Base-by-base conservation (phyloP, 2,329 filamentous ascomycete genomes). In the Setomelanomma holmii region DNA sequence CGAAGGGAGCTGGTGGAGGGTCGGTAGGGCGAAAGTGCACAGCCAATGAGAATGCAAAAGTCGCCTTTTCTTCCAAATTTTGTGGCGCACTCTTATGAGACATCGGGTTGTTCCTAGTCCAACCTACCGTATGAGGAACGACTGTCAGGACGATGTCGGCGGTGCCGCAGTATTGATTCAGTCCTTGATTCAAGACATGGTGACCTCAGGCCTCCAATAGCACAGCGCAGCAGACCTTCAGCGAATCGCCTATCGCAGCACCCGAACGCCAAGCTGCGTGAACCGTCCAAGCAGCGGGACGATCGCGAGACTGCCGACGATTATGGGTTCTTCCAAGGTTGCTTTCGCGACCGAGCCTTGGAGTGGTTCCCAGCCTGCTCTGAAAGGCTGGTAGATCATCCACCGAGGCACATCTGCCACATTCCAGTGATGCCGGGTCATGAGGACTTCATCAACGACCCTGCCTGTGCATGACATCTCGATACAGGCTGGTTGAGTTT, bases 1-100 rank as follows among this genome's bases (percentile, higher is more conserved):
- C 30, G 34, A n/a, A 41, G 38, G 20, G 19, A 41, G 49, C 33
- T 49, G 23, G 41, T 30, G 27, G 42, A 34, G 33, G 5, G 49
- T 41, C 20, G 38, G 42, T 42, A 51, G 50, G 47, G 34, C 43
- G 33, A 47, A 52, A 30, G 22, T 12, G 24, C 16, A 17, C 33
- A 48, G 22, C 59, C 59, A 62, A 60, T 62, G 7, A 27, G 6
- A 11, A n/a, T 20, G 21, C 36, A 7, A 5, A 51, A 33, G 23
- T 27, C 10, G 36, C 49, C 48, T 39, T 38, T 27, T 47, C 24
- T 10, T 39, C 38, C 34, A 21, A 49, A 38, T 4, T 40, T 39
- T 23, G 48, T 54, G 57, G 59, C 56, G 56, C 45, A 50, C 27
- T 56, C 21, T 40, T 54, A 56, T 56, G 50, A 51, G 21, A 12